A percentile compares a stretch with the other conserved stretches of the same genome.
Evolutionary conservation across 495 filamentous ascomycete genomes (phyloP).

Genomic region (Lichenothelia convexa): DNA sequence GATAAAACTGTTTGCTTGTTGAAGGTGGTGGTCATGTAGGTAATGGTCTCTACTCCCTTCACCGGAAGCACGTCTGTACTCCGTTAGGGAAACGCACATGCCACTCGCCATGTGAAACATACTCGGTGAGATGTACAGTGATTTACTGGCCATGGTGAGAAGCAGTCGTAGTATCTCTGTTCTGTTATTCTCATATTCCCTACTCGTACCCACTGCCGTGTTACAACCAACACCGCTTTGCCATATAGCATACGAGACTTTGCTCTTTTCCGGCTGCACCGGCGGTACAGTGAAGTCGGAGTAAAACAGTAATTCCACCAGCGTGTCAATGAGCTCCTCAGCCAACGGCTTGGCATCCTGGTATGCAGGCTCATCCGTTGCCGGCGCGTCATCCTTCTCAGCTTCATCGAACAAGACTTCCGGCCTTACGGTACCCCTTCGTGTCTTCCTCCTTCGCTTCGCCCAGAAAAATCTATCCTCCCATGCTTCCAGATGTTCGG

Average conservation of each 20-base stretch:
- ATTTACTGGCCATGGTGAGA: conserved; percentile 69
- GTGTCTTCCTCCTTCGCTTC: conserved; percentile 43
- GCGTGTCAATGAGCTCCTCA: conserved; percentile 82
- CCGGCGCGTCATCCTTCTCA: conserved; percentile 26
- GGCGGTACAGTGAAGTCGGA: conserved; percentile 69
- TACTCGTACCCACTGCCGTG: conserved; percentile 68
- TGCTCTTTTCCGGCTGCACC: conserved; percentile 45
- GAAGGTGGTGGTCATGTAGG: conserved; percentile 68
- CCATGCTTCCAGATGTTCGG: conserved; percentile 70
- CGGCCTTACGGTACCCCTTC: conserved; percentile 31
- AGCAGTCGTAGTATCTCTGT: conserved; percentile 78
- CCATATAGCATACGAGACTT: conserved; percentile 91
- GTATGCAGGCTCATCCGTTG: conserved; percentile 37
- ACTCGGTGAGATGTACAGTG: conserved; percentile 80
- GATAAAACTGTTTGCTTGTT: conserved; percentile 89
- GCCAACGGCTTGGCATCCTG: conserved; percentile 77
- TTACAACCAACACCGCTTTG: conserved; percentile 95
- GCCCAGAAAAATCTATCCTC: conserved; percentile 89
- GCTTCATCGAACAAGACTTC: conserved; percentile 81
- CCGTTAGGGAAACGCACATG: conserved; percentile 4
- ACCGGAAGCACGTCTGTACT: conserved; percentile 50
- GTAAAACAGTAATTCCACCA: conserved; percentile 83
- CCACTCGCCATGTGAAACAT: conserved; percentile 12
- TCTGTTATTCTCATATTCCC: conserved; percentile 79
- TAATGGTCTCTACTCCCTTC: conserved; percentile 70